These are phyloP conservation scores for Serendipita indica DNA, from an alignment of 768 basidiomycete genomes.

Conservation along the genomic window DNA sequence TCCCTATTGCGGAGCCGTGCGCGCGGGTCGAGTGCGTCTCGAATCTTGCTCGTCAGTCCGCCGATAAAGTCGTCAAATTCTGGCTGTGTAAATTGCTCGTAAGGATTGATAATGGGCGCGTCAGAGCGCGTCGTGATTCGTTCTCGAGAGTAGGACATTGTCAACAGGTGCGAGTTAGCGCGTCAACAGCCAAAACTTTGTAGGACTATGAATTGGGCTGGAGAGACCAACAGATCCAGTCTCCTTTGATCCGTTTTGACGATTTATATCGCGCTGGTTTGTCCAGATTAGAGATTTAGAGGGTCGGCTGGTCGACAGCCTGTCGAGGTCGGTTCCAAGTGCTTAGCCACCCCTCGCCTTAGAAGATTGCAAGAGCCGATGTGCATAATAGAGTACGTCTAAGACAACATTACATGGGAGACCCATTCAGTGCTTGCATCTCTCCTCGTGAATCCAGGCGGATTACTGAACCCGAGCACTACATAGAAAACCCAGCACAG, in stretches of 20 bases:
- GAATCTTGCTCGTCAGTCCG: conserved; percentile 42
- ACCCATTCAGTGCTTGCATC: neutral
- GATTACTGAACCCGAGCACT: neutral
- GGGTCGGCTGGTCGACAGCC: too few relatives aligned
- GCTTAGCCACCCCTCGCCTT: neutral
- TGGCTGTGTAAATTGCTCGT: conserved; percentile 51
- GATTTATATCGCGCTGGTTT: too few relatives aligned
- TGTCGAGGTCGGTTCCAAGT: neutral
- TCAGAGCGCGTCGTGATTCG: neutral
- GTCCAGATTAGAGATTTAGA: too few relatives aligned
- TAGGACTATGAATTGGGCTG: neutral
- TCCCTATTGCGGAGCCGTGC: conserved; percentile 11
- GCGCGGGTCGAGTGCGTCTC: conserved; percentile 38
- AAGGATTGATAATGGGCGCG: conserved; percentile 52
- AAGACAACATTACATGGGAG: conserved; percentile 1
- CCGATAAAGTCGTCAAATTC: conserved; percentile 62
- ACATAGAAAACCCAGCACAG: neutral
- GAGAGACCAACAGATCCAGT: too few relatives aligned
- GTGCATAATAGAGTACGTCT: conserved; percentile 3
- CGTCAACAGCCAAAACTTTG: neutral
- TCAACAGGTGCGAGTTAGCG: too few relatives aligned
- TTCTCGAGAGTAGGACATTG: neutral
- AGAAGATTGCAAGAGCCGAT: neutral
- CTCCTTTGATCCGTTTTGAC: too few relatives aligned
- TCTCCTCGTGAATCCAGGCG: neutral